Conservation (phyloP, 1,284 basidiomycete species). For the Heterobasidion occidentale region DNA sequence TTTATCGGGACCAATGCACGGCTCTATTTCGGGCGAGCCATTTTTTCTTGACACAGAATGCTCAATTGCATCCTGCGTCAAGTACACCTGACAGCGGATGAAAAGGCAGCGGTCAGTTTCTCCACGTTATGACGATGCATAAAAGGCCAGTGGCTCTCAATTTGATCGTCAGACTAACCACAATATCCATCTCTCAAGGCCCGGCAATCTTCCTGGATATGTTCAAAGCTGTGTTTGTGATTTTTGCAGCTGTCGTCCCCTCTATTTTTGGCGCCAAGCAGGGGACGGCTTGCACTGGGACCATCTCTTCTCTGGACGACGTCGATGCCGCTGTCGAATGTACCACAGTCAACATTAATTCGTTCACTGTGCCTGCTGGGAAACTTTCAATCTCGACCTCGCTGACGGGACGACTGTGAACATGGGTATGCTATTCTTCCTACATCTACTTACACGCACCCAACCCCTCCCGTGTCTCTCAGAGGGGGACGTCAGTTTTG, state of each 20-base stretch:
- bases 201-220: background rate
- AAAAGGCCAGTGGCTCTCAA: background rate
- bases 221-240: no score
- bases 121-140: background rate
- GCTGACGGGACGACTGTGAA: constrained; percentile 22
- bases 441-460: background rate
- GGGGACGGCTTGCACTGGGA: constrained; percentile 25
- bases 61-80: background rate
- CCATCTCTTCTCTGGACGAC: constrained; percentile 34
- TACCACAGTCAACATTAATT: constrained; percentile 38
- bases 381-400: constrained; percentile 21
- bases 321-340: constrained; percentile 35
- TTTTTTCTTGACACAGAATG: background rate
- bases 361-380: constrained; percentile 31
- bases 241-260: background rate
- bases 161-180: background rate
- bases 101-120: background rate
- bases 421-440: constrained; percentile 27
- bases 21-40: background rate
- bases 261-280: background rate
- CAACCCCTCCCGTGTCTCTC: background rate
- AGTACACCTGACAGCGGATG: background rate
- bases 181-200: background rate
- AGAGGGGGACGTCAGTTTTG: constrained; percentile 26
- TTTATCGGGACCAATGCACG: background rate